These are phyloP conservation scores for Jacaranda copaia DNA, from an alignment of 257 asterid genomes.

Conservation along the genomic window DNA sequence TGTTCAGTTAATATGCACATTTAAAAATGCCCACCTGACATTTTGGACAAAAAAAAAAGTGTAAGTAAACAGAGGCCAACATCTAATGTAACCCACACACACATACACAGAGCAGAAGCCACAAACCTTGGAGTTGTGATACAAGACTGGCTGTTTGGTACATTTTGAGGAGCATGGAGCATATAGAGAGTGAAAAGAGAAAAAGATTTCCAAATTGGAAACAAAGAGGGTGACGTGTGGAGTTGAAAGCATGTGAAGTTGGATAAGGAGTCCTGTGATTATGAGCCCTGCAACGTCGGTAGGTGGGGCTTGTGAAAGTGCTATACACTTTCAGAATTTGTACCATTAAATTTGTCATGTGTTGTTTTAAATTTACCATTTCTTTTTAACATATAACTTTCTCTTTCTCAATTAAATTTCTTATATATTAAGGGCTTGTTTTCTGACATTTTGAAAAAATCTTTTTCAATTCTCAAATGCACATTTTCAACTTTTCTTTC, in stretches of 20 bases:
- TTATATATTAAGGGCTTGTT: no score
- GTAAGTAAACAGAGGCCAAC: neutral
- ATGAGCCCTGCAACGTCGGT: slow-evolving; percentile 51
- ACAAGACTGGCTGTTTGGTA: slow-evolving; percentile 25
- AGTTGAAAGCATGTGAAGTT: slow-evolving; percentile 39
- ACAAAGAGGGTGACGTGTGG: slow-evolving; percentile 43
- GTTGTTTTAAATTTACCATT: neutral
- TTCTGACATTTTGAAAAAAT: no score
- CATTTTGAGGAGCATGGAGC: slow-evolving; percentile 34
- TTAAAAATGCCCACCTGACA: slow-evolving; percentile 18
- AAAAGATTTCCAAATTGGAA: slow-evolving; percentile 23
- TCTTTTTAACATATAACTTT: no score
- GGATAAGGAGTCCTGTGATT: slow-evolving; percentile 61
- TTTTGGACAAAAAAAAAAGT: neutral
- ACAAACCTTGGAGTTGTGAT: slow-evolving; percentile 45
- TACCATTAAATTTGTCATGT: neutral
- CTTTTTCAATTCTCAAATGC: no score
- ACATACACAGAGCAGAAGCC: neutral
- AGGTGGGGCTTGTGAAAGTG: slow-evolving; percentile 46
- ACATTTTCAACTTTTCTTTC: no score
- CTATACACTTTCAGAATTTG: neutral
- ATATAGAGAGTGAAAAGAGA: slow-evolving; percentile 14
- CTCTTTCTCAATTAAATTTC: no score
- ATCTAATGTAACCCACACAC: neutral
- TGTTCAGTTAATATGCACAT: neutral